A percentile compares a stretch with the other conserved stretches of the same genome.
phyloP scores from a whole-genome alignment of 2,329 filamentous ascomycete genomes.

The Botrytis fabae region DNA sequence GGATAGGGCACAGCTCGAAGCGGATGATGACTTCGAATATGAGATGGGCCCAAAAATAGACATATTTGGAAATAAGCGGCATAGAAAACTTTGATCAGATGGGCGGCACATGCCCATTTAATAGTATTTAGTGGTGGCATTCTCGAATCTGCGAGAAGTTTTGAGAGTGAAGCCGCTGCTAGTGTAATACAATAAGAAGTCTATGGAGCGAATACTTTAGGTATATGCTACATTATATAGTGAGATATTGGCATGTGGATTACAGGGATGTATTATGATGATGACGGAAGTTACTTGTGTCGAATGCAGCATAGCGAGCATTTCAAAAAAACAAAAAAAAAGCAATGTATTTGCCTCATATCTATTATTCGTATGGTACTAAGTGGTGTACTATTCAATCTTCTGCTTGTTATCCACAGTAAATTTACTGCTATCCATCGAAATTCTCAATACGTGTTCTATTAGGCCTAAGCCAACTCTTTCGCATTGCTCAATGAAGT shows the following conservation, averaged over 20 bases:
- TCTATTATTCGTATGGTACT: background rate
- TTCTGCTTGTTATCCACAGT: background rate
- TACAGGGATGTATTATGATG: background rate
- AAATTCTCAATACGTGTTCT: background rate
- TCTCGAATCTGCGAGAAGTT: background rate
- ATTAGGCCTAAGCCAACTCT: background rate
- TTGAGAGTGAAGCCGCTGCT: too few relatives aligned
- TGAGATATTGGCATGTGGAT: background rate
- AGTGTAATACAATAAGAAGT: background rate
- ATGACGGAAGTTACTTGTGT: background rate
- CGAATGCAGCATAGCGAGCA: background rate
- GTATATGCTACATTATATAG: background rate
- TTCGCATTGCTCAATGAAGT: background rate
- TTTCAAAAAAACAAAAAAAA: background rate
- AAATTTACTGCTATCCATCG: background rate
- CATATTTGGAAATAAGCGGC: background rate
- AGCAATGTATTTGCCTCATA: background rate
- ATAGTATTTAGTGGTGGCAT: background rate
- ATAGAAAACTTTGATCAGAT: background rate
- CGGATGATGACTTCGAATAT: constrained; percentile 19
- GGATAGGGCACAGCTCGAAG: constrained; percentile 12
- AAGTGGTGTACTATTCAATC: background rate
- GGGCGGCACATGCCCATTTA: background rate
- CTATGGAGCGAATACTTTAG: background rate
- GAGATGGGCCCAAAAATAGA: constrained; percentile 11